phyloP scores from a whole-genome alignment of 495 filamentous ascomycete species.

The Aspergillus mulundensis region DNA sequence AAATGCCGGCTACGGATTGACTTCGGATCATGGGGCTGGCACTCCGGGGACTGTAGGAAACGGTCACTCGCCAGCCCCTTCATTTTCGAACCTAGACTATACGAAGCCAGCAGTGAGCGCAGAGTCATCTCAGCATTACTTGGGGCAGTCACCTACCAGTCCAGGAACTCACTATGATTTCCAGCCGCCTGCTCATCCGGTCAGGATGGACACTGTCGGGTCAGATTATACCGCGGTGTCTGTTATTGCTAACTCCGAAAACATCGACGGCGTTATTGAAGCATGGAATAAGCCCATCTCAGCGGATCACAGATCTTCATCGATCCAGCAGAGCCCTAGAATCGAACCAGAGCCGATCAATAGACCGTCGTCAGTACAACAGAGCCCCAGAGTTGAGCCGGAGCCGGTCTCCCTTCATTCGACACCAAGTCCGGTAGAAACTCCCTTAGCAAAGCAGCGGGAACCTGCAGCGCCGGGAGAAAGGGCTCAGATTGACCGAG shows the following conservation, averaged over 20 bases:
- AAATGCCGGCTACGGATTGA: slow-evolving; percentile 12
- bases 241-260: slow-evolving; percentile 27
- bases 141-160: slow-evolving; percentile 23
- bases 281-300: slow-evolving; percentile 37
- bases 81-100: neutral
- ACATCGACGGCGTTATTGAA: slow-evolving; percentile 43
- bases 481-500: neutral
- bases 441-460: slow-evolving; percentile 4
- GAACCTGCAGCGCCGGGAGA: slow-evolving; percentile 5
- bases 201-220: slow-evolving; percentile 27
- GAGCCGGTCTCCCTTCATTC: slow-evolving; percentile 4
- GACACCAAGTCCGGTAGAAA: slow-evolving; percentile 18
- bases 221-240: slow-evolving; percentile 24
- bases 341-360: neutral
- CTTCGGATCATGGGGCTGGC: slow-evolving; percentile 2
- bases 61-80: slow-evolving; percentile 4
- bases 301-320: slow-evolving; percentile 9
- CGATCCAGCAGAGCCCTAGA: neutral
- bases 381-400: neutral
- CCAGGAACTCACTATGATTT: slow-evolving; percentile 17
- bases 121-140: neutral
- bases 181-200: slow-evolving; percentile 16
- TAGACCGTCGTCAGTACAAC: slow-evolving; percentile 2
- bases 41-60: neutral
- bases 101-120: neutral